Conservation (phyloP, 768 basidiomycete genomes). For the Mycena vulgaris region DNA sequence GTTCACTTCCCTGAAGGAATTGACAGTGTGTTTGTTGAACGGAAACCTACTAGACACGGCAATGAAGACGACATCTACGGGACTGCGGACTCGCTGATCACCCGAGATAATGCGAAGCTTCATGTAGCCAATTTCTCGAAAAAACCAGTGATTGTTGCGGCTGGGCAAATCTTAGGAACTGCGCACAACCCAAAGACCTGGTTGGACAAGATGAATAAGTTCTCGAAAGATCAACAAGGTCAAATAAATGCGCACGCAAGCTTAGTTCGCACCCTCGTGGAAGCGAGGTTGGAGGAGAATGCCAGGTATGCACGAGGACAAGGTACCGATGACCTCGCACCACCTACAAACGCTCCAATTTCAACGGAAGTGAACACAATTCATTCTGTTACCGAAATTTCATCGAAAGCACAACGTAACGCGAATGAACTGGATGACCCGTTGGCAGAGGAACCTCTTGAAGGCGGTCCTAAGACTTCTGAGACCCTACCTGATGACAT, state of each 20-base stretch:
- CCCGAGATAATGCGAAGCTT: background rate
- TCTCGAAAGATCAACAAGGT: background rate
- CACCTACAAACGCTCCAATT: no score
- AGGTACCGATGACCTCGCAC: no score
- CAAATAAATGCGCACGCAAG: background rate
- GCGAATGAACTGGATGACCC: conserved; percentile 7
- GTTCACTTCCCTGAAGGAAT: background rate
- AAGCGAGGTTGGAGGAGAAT: background rate
- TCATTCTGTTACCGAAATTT: background rate
- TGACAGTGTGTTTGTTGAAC: conserved; percentile 33
- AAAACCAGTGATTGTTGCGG: conserved; percentile 12
- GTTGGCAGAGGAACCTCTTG: conserved; percentile 13
- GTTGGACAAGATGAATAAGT: background rate
- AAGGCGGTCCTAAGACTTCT: conserved; percentile 13
- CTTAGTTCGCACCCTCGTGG: background rate
- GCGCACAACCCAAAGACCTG: conserved; percentile 14
- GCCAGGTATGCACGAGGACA: background rate
- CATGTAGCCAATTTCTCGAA: background rate
- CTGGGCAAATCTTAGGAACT: conserved; percentile 30
- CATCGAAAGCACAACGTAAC: conserved; percentile 15
- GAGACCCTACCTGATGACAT: no score
- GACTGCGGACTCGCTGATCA: conserved; percentile 29
- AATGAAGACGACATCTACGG: conserved; percentile 22
- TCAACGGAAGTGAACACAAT: background rate
- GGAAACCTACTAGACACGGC: conserved; percentile 13